These are phyloP conservation scores for Vaccinium corymbosum DNA, from an alignment of 148 eudicot species.

Conservation along the genomic window DNA sequence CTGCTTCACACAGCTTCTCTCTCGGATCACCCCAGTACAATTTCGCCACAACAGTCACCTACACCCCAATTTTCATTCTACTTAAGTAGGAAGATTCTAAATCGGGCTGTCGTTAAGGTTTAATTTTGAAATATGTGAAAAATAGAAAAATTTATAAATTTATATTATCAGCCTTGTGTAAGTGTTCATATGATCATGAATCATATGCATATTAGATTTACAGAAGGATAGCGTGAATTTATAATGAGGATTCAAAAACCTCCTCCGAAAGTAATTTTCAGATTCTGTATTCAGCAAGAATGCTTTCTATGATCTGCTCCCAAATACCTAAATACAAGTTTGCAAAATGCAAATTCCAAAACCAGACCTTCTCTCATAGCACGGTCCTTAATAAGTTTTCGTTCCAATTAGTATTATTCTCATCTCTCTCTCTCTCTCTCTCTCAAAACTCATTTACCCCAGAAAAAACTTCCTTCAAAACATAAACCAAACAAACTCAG, in stretches of 20 bases:
- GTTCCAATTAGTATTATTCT: no score
- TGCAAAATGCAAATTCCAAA: no score
- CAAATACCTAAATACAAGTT: no score
- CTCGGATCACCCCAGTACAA: conserved; percentile 93
- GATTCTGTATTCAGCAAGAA: background rate
- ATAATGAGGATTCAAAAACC: background rate
- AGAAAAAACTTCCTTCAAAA: no score
- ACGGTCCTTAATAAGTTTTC: no score
- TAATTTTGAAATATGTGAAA: no score
- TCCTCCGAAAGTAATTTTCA: background rate
- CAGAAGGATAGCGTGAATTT: background rate
- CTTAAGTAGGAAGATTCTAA: no score
- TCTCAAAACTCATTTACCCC: no score
- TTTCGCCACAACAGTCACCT: conserved; percentile 62
- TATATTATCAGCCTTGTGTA: background rate
- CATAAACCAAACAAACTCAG: no score
- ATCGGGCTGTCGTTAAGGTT: no score
- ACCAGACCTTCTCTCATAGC: no score
- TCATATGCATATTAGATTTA: background rate
- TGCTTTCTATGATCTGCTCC: background rate
- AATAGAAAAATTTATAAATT: background rate
- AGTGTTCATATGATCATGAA: background rate
- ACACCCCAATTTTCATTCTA: background rate
- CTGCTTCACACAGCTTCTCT: conserved; percentile 67
- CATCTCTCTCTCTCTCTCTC: no score